Base-by-base conservation (phyloP, 768 basidiomycete genomes). In the Leucocoprinus birnbaumii region DNA sequence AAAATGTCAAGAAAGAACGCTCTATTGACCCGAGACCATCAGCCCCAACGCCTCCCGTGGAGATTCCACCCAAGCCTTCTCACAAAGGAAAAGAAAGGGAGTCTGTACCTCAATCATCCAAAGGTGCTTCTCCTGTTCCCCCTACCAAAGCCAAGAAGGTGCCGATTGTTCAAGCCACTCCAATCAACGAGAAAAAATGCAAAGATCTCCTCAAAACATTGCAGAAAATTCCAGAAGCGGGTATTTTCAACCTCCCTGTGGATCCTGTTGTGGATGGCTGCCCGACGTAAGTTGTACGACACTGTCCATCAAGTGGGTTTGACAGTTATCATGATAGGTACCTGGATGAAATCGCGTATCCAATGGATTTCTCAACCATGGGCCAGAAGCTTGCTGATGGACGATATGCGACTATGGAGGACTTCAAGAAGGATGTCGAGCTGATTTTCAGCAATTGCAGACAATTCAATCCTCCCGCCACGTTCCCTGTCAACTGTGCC, bases 291-390 rank as follows among this genome's bases (percentile, higher is more conserved):
- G 89, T 80, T 48, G 16, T 27, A 37, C 35, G 16, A 41, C 40
- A 44, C 37, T 10, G 27, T 16, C 22, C 13, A 35, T 25, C 27
- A 55, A 48, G 60, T 26, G 37, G 42, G 59, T 58, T 16, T 63
- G 47, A 18, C 14, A n/a, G n/a, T n/a, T n/a, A n/a, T n/a, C n/a
- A 41, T n/a, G 51, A 35, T 62, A 97, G 94, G 18, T 98, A 98
- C 68, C 84, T 90, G 58, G 85, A 95, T 3, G 96, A 98, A 70
- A 96, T 98, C 65, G 71, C 82, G 57, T 73, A 89, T 60, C 96
- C 96, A 5, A 98, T 98, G 96, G 94, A 98, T 70, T 85, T 98
- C 50, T 83, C 83, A 8, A 96, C 95, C 2, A 89, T 97, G 61
- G 68, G 68, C 13, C 72, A 75, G 37, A 92, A 90, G 64, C 72